Evolutionary conservation across 1,139 yeast genomes (phyloP), one percentile per base, ranked within the genome.

Genomic region (Zygosaccharomyces pseudobailii): DNA sequence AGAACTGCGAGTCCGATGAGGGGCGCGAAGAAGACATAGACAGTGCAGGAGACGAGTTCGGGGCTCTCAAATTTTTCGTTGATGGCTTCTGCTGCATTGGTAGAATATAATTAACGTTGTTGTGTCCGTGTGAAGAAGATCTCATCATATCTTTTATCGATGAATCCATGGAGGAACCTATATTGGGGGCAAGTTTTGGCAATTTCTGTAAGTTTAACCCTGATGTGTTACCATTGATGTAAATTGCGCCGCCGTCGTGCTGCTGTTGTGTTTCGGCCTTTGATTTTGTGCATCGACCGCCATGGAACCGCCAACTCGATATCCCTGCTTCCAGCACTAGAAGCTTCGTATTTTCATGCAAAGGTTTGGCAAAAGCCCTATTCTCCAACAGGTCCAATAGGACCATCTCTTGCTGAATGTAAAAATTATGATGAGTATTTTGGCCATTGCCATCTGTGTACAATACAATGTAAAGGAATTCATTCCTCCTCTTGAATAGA

Each of bases 391-490:
- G 45, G 23, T 56, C 55, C 25, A 59, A 43, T 4, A 63, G 46
- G 9, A 50, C 48, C 24, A 49, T 46, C 43, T 56, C 56, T 46
- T 59, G 58, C 37, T 57, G 57, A 10, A 43, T 44, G 36, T 51
- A 49, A 45, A 51, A 47, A 28, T 52, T 43, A 19, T 44, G 39
- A 17, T 44, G 40, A 17, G 41, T 43, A 7, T 32, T 45, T 8
- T 46, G 51, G 22, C 40, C 31, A 17, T 40, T 39, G 25, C 38
- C 76, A 68, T 61, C 61, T 61, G 87, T 84, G 62, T 85, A 87
- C 9, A 82, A 62, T 3, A 87, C 82, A 3, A 89, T 70, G 39
- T 78, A 68, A 44, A 82, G 86, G 61, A 75, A 87, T 35, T 70
- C 65, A 51, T 73, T 68, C 55, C 95, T 71, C 7, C 70, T 65